These are phyloP conservation scores for Ophiostoma fasciatum DNA, from an alignment of 2,329 filamentous ascomycete species.

Conservation along the genomic window DNA sequence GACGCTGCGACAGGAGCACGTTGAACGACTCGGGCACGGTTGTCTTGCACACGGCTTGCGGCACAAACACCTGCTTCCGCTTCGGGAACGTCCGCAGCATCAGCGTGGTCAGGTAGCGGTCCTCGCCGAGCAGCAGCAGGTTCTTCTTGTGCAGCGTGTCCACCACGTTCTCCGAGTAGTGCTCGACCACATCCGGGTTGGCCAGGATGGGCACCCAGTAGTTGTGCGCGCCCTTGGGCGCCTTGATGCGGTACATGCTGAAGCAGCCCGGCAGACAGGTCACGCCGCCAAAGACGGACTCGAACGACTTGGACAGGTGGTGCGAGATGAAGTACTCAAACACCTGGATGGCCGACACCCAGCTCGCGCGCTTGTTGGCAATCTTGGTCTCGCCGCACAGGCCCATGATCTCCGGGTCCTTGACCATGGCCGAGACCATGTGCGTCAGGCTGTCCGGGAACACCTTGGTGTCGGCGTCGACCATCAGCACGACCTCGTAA, in stretches of 20 bases:
- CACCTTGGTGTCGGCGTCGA: conserved; percentile 97
- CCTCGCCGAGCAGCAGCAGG: conserved; percentile 75
- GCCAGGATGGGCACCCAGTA: conserved; percentile 99
- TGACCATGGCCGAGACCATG: conserved; percentile 98
- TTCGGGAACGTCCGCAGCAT: conserved; percentile 99
- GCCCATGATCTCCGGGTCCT: conserved; percentile 98
- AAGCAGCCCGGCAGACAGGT: conserved; percentile 97
- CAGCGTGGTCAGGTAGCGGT: conserved; percentile 88
- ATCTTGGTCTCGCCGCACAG: conserved; percentile 99
- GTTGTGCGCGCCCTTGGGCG: conserved; percentile 94
- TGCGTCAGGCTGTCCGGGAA: conserved; percentile 97
- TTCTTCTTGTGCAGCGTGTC: conserved; percentile 99
- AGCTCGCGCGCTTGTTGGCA: conserved; percentile 88
- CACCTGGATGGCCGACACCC: conserved; percentile 96
- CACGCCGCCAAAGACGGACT: conserved; percentile 96
- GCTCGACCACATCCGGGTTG: conserved; percentile 96
- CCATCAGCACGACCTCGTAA: conserved; percentile 97
- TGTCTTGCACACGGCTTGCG: conserved; percentile 97
- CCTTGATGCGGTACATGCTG: conserved; percentile 99
- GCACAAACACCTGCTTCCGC: conserved; percentile 96
- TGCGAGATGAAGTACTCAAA: conserved; percentile 99
- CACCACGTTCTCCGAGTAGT: conserved; percentile 98
- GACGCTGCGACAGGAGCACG: conserved; percentile 83
- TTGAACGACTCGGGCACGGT: conserved; percentile 87
- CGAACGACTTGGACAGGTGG: conserved; percentile 91